A percentile compares a stretch with the other conserved stretches of the same genome.
Conservation (phyloP, 306 rosid genomes). For the Cicer cuneatum region DNA sequence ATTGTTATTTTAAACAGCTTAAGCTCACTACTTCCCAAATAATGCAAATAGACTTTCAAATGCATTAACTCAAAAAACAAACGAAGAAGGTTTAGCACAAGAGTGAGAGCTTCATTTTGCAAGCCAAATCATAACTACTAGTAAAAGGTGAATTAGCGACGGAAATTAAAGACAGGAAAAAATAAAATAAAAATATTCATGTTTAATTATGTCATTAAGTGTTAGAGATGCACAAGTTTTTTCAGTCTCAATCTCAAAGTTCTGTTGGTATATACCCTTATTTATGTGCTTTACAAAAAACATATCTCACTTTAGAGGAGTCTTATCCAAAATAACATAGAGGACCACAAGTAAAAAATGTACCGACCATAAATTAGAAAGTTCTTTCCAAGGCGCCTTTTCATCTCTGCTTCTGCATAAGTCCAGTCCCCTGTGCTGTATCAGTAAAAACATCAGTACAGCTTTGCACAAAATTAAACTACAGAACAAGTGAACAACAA, state of each 20-base stretch:
- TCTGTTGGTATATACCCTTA: neutral
- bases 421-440: constrained; percentile 94
- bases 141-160: neutral
- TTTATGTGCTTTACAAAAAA: neutral
- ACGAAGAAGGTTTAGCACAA: constrained; percentile 25
- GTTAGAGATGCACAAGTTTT: neutral
- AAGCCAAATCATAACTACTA: constrained; percentile 31
- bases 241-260: neutral
- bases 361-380: constrained; percentile 76
- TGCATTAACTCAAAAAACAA: constrained; percentile 20
- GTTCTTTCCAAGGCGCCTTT: constrained; percentile 79
- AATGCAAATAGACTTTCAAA: constrained; percentile 34
- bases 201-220: neutral
- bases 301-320: neutral
- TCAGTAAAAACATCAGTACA: constrained; percentile 50
- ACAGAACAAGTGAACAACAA: constrained; percentile 23
- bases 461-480: constrained; percentile 34
- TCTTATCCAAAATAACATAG: constrained; percentile 11
- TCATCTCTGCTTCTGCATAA: constrained; percentile 82
- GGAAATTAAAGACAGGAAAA: neutral
- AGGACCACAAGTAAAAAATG: constrained; percentile 28
- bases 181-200: neutral
- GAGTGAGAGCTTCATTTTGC: constrained; percentile 21
- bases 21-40: constrained; percentile 23
- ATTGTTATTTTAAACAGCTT: constrained; percentile 32